Base-by-base conservation (phyloP, 2,329 filamentous ascomycete genomes). In the Fusarium citri region DNA sequence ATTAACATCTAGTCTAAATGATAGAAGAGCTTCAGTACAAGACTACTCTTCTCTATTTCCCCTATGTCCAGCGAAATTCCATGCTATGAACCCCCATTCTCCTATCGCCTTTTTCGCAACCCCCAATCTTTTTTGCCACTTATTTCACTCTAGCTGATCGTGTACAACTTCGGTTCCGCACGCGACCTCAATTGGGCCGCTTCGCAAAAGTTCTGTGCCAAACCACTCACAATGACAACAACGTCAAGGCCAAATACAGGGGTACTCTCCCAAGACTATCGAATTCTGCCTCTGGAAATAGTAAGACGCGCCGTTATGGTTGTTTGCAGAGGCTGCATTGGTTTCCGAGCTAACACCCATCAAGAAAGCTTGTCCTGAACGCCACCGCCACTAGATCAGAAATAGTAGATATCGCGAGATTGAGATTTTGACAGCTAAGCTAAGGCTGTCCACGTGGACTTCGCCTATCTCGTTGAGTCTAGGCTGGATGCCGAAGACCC, bases 351-450 rank as follows among this genome's bases (percentile, higher is more conserved):
- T 30, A 48, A 23, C 10, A n/a, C n/a, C 10, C 14, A 20, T 15
- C 9, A 7, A 34, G 15, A 37, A 48, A 26, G 42, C 42, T 55
- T 55, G 26, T 55, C n/a, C 28, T 10, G 18, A 16, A 10, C 53
- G 53, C 53, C 42, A 55, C 53, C 41, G 28, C 28, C 42, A 55
- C 41, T 48, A 48, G 53, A 37, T 47, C 42, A 37, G 18, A 42
- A 31, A 25, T 48, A 55, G 53, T 10, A 28, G 53, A 25, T 22
- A 48, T 48, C 41, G 30, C 25, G 22, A 55, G 42, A 47, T 55
- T 55, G 41, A 26, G 28, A 37, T 55, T 47, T 43, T 55, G 53
- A 55, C 53, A 55, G 41, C 26, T 37, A 18, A 43, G 20, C 14
- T 22, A 22, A 23, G 41, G 22, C 22, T 4, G 22, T 25, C 31